Base-by-base conservation (phyloP, 2,329 filamentous ascomycete genomes). In the Aspergillus bombycis region DNA sequence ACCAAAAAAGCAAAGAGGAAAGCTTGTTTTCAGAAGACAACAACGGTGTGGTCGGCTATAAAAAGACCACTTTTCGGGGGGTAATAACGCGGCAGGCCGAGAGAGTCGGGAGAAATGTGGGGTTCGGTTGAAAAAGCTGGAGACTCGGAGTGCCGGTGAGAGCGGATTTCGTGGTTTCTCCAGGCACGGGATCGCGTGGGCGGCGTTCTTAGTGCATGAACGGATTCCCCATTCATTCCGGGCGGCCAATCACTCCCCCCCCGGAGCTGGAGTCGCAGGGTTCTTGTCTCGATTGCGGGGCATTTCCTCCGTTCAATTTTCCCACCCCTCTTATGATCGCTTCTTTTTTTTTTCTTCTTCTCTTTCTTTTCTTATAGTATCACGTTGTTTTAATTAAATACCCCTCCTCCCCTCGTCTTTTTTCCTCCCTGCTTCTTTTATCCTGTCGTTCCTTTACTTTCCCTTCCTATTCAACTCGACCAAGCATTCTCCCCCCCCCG, bases 401-500 rank as follows among this genome's bases (percentile, higher is more conserved):
- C 28, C 28, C 34, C 48, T 30, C 28, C n/a, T 4, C 19, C 28
- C 36, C 50, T 52, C 36, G 45, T 12, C 12, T 26, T n/a, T 43
- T 28, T 30, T 48, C 54, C 36, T 32, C 43, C 34, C 26, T 46
- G n/a, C 23, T 45, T 65, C 26, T 58, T 58, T 26, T 56, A 19
- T 50, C 34, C 50, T 62, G 53, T 45, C 30, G 55, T 57, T 46
- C 41, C 23, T 34, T 57, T 38, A 34, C 34, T 34, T 57, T 38
- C 38, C 34, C 26, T 36, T 30, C 57, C 41, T 46, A 43, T 57
- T 52, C 57, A 41, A 21, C 34, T 26, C 34, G 12, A 46, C 56
- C 10, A 11, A 60, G 30, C 34, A 38, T 58, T 53, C n/a, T n/a
- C n/a, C n/a, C n/a, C n/a, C 56, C 72, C 70, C 71, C 73, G 64